phyloP scores from a whole-genome alignment of 371 early-diverging fungal species.

The Rhizopus microsporus region DNA sequence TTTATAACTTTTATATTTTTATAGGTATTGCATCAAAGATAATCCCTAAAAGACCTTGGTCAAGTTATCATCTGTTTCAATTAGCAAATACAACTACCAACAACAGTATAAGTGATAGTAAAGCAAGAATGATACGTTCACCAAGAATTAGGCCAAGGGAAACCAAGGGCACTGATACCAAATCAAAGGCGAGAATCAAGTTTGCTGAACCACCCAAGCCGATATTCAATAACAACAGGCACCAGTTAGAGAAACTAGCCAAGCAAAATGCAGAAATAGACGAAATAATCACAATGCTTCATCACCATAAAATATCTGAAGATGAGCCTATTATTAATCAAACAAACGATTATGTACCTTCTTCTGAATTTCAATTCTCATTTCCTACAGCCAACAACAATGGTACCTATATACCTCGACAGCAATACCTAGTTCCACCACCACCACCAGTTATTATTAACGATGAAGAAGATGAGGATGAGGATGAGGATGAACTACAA shows the following conservation, averaged over 20 bases:
- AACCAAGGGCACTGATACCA: background rate
- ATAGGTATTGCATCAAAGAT: conserved; percentile 14
- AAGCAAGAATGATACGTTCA: conserved; percentile 12
- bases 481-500: background rate
- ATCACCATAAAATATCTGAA: conserved; percentile 29
- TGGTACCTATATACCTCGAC: background rate
- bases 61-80: conserved; percentile 18
- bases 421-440: background rate
- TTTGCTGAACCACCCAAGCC: conserved; percentile 1
- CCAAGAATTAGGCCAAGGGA: conserved; percentile 12
- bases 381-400: conserved; percentile 8
- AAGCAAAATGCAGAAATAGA: conserved; percentile 19
- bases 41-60: conserved; percentile 24
- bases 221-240: background rate
- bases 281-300: conserved; percentile 31
- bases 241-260: background rate
- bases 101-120: background rate
- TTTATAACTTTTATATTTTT: conserved; percentile 1
- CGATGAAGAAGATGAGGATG: background rate
- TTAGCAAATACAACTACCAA: conserved; percentile 3
- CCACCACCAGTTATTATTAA: background rate
- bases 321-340: conserved; percentile 8
- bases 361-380: conserved; percentile 26
- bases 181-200: background rate
- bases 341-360: conserved; percentile 2